Conservation (phyloP, 371 early-diverging fungal species). For the Saksenaea vasiformis region DNA sequence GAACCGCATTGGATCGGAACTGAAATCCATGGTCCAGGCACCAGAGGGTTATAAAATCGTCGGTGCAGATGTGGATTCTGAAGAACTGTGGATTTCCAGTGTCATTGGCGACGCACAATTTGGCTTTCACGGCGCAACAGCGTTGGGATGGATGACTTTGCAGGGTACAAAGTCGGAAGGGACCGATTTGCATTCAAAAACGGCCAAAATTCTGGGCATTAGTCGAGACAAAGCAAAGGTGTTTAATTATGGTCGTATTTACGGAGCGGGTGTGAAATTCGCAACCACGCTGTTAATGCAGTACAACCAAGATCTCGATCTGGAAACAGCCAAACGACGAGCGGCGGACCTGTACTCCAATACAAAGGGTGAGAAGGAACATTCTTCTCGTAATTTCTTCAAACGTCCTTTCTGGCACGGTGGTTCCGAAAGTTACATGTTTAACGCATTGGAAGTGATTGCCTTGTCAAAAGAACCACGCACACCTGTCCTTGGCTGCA, state of each 20-base stretch:
- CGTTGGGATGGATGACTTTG: constrained; percentile 97
- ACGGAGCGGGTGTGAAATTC: constrained; percentile 91
- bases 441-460: constrained; percentile 89
- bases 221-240: constrained; percentile 91
- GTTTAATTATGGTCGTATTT: constrained; percentile 96
- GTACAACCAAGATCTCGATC: constrained; percentile 74
- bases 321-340: constrained; percentile 62
- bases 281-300: constrained; percentile 83
- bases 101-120: constrained; percentile 95
- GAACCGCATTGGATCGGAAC: constrained; percentile 92
- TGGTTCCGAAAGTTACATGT: constrained; percentile 95
- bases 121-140: constrained; percentile 90
- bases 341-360: constrained; percentile 73
- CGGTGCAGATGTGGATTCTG: constrained; percentile 97
- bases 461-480: constrained; percentile 75
- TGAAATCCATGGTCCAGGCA: constrained; percentile 87
- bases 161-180: constrained; percentile 90
- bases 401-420: constrained; percentile 79
- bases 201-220: constrained; percentile 88
- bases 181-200: constrained; percentile 94
- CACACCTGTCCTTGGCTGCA: constrained; percentile 89
- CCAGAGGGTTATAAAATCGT: constrained; percentile 85
- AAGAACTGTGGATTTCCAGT: constrained; percentile 97
- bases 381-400: constrained; percentile 30
- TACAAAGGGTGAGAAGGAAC: constrained; percentile 84